phyloP scores from a whole-genome alignment of 1,284 basidiomycete species.

The Boletellus sp. region DNA sequence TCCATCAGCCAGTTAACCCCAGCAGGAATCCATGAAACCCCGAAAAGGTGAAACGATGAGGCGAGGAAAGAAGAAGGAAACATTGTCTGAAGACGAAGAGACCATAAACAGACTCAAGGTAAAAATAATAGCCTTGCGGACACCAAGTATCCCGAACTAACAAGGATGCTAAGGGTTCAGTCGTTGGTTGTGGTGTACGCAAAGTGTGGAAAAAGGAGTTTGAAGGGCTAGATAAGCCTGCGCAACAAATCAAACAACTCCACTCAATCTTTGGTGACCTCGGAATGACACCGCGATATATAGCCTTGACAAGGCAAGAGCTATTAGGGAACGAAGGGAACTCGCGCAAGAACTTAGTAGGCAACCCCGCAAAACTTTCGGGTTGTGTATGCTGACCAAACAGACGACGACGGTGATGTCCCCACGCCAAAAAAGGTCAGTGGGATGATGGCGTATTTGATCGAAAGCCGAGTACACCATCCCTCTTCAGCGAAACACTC shows the following conservation, averaged over 20 bases:
- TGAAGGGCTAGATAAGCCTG: slow-evolving; percentile 52
- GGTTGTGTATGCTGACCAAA: slow-evolving; percentile 9
- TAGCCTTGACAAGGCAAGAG: slow-evolving; percentile 75
- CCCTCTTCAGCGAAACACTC: slow-evolving; percentile 41
- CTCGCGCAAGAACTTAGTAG: slow-evolving; percentile 75
- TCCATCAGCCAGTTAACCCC: not conserved
- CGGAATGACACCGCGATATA: slow-evolving; percentile 78
- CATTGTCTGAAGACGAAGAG: slow-evolving; percentile 51
- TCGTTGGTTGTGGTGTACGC: slow-evolving; percentile 76
- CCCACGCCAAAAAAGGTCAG: slow-evolving; percentile 40
- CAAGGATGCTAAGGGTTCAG: slow-evolving; percentile 46
- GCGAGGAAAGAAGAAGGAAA: slow-evolving; percentile 33
- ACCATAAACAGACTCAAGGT: slow-evolving; percentile 60
- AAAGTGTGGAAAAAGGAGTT: slow-evolving; percentile 83
- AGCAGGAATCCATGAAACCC: slow-evolving; percentile 14
- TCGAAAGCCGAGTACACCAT: not conserved
- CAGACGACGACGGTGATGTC: slow-evolving; percentile 33
- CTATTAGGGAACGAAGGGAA: slow-evolving; percentile 68
- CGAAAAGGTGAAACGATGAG: slow-evolving; percentile 22
- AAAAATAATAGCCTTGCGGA: slow-evolving; percentile 5
- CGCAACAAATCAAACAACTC: slow-evolving; percentile 65
- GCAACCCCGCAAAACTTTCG: slow-evolving; percentile 22
- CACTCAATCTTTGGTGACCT: slow-evolving; percentile 63
- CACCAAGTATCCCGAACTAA: not conserved
- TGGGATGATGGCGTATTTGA: slow-evolving; percentile 8